Evolutionary conservation across 2,329 filamentous ascomycete species (phyloP).

Genomic region (Alternaria brassicicola): DNA sequence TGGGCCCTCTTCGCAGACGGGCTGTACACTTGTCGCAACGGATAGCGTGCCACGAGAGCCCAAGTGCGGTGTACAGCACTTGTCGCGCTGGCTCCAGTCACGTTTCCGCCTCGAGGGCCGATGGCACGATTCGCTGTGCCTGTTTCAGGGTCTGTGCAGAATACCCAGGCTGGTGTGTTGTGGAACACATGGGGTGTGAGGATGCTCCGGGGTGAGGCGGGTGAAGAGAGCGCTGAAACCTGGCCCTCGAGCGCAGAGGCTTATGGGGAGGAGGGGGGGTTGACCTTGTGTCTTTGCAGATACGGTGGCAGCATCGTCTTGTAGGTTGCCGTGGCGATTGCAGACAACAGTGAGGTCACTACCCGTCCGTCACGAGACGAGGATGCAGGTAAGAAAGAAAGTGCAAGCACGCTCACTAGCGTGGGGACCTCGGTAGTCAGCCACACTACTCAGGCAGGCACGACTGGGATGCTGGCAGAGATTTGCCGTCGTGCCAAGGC

Average conservation of each 20-base stretch:
- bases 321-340: conserved; percentile 4
- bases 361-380: conserved; percentile 1
- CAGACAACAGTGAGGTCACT: conserved; percentile 2
- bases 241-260: neutral
- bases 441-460: neutral
- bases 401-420: neutral
- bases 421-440: conserved; percentile 3
- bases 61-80: neutral
- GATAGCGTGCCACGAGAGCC: conserved; percentile 9
- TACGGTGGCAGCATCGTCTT: neutral
- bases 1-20: neutral
- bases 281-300: neutral
- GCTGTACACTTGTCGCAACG: conserved; percentile 11
- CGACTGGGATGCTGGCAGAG: conserved; percentile 1
- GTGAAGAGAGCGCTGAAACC: conserved; percentile 2
- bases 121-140: conserved; percentile 25
- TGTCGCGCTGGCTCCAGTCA: conserved; percentile 23
- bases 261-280: neutral
- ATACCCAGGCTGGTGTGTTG: conserved; percentile 11
- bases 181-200: conserved; percentile 29
- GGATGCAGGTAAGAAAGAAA: neutral
- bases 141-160: conserved; percentile 29
- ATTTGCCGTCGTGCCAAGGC: neutral
- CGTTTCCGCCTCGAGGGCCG: conserved; percentile 19
- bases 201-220: conserved; percentile 1